A percentile compares a stretch with the other conserved stretches of the same genome.
These are phyloP conservation scores for Hibiscus mutabilis DNA, from an alignment of 345 rosid genomes.

Conservation along the genomic window DNA sequence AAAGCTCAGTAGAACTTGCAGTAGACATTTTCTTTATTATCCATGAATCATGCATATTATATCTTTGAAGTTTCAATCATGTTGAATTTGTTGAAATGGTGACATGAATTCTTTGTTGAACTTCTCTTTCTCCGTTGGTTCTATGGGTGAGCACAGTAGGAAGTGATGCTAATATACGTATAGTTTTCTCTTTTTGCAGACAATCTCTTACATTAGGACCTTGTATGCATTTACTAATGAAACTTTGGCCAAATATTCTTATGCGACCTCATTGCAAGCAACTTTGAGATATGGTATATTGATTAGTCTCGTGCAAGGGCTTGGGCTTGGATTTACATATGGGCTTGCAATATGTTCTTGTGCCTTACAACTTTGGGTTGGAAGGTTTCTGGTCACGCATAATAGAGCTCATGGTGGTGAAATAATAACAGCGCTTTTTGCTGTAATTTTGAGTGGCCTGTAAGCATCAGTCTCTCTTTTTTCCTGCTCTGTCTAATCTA, in stretches of 20 bases:
- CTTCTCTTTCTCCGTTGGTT: background rate
- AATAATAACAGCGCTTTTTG: background rate
- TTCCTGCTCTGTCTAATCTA: conserved; percentile 8
- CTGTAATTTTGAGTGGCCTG: background rate
- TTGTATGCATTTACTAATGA: background rate
- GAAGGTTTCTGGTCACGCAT: background rate
- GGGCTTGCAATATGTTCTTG: background rate
- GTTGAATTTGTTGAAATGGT: background rate
- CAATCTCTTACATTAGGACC: background rate
- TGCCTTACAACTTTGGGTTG: background rate
- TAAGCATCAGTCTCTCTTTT: background rate
- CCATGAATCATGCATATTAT: background rate
- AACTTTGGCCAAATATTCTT: background rate
- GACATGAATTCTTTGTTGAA: background rate
- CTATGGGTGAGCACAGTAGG: background rate
- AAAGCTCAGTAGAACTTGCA: background rate
- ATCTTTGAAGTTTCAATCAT: background rate
- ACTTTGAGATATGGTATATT: background rate
- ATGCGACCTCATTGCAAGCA: background rate
- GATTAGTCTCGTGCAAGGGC: background rate
- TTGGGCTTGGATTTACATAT: background rate
- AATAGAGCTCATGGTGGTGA: background rate
- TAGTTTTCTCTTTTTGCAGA: background rate
- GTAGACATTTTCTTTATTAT: background rate
- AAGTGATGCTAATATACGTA: background rate